Evolutionary conservation across 2,329 filamentous ascomycete genomes (phyloP).

Genomic region (Diaporthe humulicola): DNA sequence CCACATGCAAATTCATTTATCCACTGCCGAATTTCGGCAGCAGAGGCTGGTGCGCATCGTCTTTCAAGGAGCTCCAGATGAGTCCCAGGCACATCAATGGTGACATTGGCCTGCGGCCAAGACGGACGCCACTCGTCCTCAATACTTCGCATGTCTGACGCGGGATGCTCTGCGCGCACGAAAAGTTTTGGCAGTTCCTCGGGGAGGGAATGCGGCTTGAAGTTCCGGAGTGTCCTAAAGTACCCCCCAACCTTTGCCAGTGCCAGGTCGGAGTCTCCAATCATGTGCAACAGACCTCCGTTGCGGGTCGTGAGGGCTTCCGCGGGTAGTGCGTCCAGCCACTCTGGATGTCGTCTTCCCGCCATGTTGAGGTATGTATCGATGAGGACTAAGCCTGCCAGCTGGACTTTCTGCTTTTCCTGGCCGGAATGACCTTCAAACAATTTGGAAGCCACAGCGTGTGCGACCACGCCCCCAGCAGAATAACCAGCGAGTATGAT

Average conservation of each 20-base stretch:
- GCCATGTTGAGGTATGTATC: conserved; percentile 1
- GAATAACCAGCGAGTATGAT: background rate
- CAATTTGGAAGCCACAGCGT: background rate
- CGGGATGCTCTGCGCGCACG: background rate
- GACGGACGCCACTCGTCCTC: background rate
- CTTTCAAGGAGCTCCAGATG: background rate
- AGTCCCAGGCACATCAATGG: background rate
- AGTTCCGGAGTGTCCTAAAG: background rate
- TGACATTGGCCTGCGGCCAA: background rate
- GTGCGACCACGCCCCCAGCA: background rate
- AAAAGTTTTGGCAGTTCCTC: background rate
- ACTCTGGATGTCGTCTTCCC: background rate
- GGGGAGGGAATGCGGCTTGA: background rate
- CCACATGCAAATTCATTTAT: background rate
- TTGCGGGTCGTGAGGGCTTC: background rate
- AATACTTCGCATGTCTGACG: background rate
- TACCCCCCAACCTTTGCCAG: conserved; percentile 4
- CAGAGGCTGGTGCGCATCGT: background rate
- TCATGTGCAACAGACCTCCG: background rate
- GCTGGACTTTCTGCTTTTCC: background rate
- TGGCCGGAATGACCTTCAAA: background rate
- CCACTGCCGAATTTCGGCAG: background rate
- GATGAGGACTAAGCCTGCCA: background rate
- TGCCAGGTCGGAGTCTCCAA: background rate
- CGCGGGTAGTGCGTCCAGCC: background rate